Evolutionary conservation across 371 early-diverging fungal species (phyloP).

Genomic region (Mucor saturninus): DNA sequence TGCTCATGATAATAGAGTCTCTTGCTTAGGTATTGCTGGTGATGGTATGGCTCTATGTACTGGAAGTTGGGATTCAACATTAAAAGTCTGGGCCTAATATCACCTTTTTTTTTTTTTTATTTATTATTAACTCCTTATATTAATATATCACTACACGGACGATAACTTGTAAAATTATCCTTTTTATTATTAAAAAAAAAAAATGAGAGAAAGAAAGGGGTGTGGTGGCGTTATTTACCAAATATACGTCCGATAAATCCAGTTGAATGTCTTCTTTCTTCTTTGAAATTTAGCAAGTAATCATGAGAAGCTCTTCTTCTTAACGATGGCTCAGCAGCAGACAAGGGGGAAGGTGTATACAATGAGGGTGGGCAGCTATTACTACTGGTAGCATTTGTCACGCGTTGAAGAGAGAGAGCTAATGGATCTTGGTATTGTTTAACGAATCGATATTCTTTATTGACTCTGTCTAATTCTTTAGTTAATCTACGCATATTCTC

Average conservation of each 20-base stretch:
- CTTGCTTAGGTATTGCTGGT: conserved; percentile 92
- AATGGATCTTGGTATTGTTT: conserved; percentile 50
- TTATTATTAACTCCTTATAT: conserved; percentile 4
- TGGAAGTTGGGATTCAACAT: conserved; percentile 94
- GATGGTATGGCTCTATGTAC: conserved; percentile 98
- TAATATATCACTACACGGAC: not conserved
- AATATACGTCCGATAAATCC: conserved; percentile 19
- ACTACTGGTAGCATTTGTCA: conserved; percentile 10
- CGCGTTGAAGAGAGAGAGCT: conserved; percentile 40
- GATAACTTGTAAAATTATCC: conserved; percentile 3
- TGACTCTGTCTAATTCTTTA: conserved; percentile 58
- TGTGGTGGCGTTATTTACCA: conserved; percentile 9
- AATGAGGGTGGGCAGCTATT: not conserved
- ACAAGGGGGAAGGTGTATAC: conserved; percentile 2
- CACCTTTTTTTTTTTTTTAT: not conserved
- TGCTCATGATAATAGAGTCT: conserved; percentile 96
- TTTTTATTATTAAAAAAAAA: not conserved
- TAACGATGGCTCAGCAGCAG: conserved; percentile 4
- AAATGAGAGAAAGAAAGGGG: not conserved
- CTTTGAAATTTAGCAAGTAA: conserved; percentile 20
- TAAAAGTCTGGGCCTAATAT: conserved; percentile 70
- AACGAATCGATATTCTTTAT: conserved; percentile 52
- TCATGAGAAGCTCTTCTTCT: conserved; percentile 28
- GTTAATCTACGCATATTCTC: conserved; percentile 54
- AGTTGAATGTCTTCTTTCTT: conserved; percentile 24